phyloP scores from a whole-genome alignment of 257 asterid genomes.

The Lantana camara region DNA sequence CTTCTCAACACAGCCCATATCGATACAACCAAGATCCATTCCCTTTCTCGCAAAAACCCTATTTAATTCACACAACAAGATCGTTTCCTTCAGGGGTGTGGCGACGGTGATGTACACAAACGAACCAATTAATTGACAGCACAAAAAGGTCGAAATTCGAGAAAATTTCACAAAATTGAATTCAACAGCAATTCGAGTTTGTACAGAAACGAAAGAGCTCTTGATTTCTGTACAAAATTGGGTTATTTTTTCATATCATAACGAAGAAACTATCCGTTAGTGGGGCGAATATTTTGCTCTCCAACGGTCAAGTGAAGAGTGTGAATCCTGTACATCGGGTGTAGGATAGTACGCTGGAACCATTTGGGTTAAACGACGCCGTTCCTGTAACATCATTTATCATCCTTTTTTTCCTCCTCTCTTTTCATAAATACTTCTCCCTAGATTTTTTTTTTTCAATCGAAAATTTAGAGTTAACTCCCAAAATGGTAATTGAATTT shows the following conservation, averaged over 20 bases:
- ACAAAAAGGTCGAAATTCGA: slow-evolving; percentile 17
- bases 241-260: slow-evolving; percentile 6
- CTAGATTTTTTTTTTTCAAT: background rate
- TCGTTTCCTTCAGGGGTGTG: background rate
- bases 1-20: slow-evolving; percentile 80
- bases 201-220: background rate
- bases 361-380: slow-evolving; percentile 5
- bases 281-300: slow-evolving; percentile 27
- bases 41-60: background rate
- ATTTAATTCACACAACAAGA: slow-evolving; percentile 8
- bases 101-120: background rate
- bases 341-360: slow-evolving; percentile 22
- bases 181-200: background rate
- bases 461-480: too few relatives aligned
- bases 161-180: slow-evolving; percentile 7
- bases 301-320: slow-evolving; percentile 53
- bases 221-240: background rate
- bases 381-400: background rate
- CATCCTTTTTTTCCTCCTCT: background rate
- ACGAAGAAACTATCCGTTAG: slow-evolving; percentile 71
- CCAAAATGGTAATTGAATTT: too few relatives aligned
- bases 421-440: background rate
- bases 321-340: slow-evolving; percentile 31
- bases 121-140: background rate
- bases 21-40: slow-evolving; percentile 92